Conservation (phyloP, 2,329 filamentous ascomycete genomes). For the Alternaria triticina region DNA sequence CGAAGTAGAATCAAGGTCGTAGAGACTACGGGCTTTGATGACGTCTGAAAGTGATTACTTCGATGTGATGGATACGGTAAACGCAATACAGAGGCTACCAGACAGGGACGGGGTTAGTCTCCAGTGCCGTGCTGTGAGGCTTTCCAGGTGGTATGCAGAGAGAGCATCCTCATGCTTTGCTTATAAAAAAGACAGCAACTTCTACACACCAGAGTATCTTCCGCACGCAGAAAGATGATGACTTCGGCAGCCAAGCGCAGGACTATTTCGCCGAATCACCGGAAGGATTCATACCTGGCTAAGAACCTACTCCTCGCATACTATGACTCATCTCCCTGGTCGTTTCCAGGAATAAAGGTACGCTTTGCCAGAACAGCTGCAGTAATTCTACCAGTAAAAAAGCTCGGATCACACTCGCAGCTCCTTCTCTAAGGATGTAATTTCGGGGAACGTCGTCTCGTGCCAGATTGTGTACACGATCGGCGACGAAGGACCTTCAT, state of each 20-base stretch:
- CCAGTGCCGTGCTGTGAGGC: not conserved
- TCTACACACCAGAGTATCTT: not conserved
- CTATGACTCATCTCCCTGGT: not conserved
- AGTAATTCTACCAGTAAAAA: not conserved
- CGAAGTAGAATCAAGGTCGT: not conserved
- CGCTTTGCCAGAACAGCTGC: not conserved
- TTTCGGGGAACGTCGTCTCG: not conserved
- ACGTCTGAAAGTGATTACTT: too few relatives aligned
- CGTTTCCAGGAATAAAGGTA: not conserved
- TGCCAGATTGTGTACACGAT: too few relatives aligned
- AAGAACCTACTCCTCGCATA: too few relatives aligned
- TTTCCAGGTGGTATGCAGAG: not conserved
- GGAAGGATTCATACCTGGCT: not conserved
- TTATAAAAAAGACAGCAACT: not conserved
- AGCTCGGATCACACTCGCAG: not conserved
- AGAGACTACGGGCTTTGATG: too few relatives aligned
- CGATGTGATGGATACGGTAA: too few relatives aligned
- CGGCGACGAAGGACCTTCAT: not conserved
- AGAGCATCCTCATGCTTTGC: not conserved
- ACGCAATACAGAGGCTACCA: too few relatives aligned
- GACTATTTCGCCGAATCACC: not conserved
- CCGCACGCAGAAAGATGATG: not conserved
- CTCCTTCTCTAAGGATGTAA: not conserved
- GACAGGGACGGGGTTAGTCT: too few relatives aligned
- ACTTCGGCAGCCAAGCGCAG: not conserved